Percentiles rank a stretch among this genome's conserved stretches.
Conservation (phyloP, 1,284 basidiomycete species). For the Volvariella surrecta region DNA sequence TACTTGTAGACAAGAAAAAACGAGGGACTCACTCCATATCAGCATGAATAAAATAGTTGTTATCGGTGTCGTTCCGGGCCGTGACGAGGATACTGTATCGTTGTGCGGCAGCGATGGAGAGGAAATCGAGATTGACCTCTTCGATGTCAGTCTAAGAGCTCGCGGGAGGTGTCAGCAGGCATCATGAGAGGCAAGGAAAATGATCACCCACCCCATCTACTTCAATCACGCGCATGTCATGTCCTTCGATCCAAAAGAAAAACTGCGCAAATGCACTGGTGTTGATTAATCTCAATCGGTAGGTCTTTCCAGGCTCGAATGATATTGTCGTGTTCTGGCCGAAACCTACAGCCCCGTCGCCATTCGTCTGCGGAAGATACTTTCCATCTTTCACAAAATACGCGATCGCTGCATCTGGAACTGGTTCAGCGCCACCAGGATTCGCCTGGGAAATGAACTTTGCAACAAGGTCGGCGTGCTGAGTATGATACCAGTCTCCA, state of each 20-base stretch:
- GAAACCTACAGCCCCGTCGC: conserved; percentile 61
- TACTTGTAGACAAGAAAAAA: too few species aligned
- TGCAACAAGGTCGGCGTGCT: conserved; percentile 57
- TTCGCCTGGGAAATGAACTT: conserved; percentile 72
- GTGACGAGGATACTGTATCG: conserved; percentile 91
- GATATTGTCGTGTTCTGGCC: conserved; percentile 84
- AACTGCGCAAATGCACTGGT: too few species aligned
- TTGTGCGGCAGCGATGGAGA: conserved; percentile 81
- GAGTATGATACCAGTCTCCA: conserved; percentile 80
- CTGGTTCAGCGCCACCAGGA: conserved; percentile 81
- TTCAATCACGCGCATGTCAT: too few species aligned
- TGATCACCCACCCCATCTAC: conserved; percentile 49
- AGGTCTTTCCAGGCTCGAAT: conserved; percentile 78
- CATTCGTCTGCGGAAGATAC: conserved; percentile 57
- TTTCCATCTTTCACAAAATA: conserved; percentile 75
- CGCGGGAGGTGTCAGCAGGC: conserved; percentile 2
- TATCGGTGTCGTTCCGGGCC: conserved; percentile 75
- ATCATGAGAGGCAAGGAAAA: not conserved
- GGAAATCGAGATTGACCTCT: conserved; percentile 58
- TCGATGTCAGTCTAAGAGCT: conserved; percentile 70
- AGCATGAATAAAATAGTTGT: conserved; percentile 86
- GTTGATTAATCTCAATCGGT: conserved; percentile 75
- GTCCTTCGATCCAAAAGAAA: too few species aligned
- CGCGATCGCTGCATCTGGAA: conserved; percentile 79
- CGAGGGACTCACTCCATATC: too few species aligned